Conservation (phyloP, 1,284 basidiomycete species). For the Golubevia pallescens region DNA sequence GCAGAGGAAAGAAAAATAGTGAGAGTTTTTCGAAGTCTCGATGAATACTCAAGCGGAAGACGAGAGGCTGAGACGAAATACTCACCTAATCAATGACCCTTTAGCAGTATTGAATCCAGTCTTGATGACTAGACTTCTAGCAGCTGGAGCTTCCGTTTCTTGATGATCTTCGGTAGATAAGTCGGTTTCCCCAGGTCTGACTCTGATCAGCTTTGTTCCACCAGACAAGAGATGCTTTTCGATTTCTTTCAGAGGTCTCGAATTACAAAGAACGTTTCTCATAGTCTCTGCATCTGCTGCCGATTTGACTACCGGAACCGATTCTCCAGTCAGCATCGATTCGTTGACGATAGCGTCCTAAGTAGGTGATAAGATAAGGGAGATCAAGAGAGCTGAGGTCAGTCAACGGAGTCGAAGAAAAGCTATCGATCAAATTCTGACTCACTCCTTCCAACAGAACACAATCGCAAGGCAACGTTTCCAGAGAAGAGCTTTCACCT, state of each 20-base stretch:
- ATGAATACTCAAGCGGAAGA: too few species aligned
- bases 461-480: constrained; percentile 23
- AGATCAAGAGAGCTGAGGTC: too few species aligned
- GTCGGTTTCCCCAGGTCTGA: constrained; percentile 1
- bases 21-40: too few species aligned
- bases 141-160: neutral
- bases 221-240: constrained; percentile 31
- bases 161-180: neutral
- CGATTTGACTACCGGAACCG: constrained; percentile 24
- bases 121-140: constrained; percentile 15
- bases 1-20: too few species aligned
- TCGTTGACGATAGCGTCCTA: constrained; percentile 33
- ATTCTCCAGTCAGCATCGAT: constrained; percentile 36
- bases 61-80: too few species aligned
- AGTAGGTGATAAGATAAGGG: too few species aligned
- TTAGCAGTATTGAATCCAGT: constrained; percentile 34
- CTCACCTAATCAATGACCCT: constrained; percentile 24
- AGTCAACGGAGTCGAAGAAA: too few species aligned
- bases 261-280: neutral
- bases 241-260: constrained; percentile 6
- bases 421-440: too few species aligned
- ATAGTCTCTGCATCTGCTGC: constrained; percentile 11
- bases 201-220: constrained; percentile 24
- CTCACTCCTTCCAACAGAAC: constrained; percentile 26
- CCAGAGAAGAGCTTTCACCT: constrained; percentile 7